Conservation (phyloP, 345 rosid genomes). For the Brassica rapa region DNA sequence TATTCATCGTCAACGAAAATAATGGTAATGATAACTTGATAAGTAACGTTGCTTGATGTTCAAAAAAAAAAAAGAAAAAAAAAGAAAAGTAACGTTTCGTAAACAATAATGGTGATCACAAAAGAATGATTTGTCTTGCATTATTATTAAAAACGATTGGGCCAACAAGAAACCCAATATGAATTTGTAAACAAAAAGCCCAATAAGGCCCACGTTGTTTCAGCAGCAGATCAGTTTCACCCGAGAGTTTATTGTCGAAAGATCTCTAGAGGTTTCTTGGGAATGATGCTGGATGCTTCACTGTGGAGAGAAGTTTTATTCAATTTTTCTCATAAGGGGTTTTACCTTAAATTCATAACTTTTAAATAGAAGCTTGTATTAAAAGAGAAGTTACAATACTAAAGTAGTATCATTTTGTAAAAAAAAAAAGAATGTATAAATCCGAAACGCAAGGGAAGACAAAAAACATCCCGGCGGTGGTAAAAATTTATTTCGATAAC, state of each 20-base stretch:
- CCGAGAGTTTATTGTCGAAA: background rate
- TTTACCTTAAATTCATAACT: no score
- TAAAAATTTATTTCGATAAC: background rate
- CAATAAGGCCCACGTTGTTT: constrained; percentile 1
- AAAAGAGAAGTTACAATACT: no score
- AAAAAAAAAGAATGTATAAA: background rate
- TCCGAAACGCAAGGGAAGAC: background rate
- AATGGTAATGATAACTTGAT: no score
- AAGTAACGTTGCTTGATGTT: no score
- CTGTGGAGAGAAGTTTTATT: background rate
- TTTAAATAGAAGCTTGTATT: no score
- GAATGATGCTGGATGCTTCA: background rate
- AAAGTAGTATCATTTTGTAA: no score
- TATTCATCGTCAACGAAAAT: no score
- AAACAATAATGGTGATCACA: no score
- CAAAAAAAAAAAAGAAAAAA: no score
- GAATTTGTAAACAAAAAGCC: background rate
- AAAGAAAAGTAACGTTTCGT: no score
- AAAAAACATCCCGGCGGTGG: background rate
- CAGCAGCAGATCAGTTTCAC: background rate
- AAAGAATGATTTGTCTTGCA: no score
- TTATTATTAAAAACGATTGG: background rate
- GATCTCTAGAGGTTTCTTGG: background rate
- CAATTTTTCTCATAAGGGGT: background rate
- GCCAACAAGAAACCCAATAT: background rate